Base-by-base conservation (phyloP, 139 green algal genomes). In the Nannochloris sp. region DNA sequence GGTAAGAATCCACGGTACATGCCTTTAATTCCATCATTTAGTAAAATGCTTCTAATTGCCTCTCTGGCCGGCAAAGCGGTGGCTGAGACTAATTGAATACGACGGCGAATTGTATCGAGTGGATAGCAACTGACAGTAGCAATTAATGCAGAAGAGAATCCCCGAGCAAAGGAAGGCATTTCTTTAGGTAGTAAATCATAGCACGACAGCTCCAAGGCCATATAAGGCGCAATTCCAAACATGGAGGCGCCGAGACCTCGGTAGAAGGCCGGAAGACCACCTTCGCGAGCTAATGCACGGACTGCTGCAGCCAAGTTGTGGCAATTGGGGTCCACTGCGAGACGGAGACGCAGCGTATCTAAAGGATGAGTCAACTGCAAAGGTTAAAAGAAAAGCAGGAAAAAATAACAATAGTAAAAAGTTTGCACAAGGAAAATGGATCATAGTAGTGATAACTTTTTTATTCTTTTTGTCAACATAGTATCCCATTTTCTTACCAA, bases 1-100 rank as follows among this genome's bases (percentile, higher is more conserved):
- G 87, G 83, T n/a, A 91, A 12, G 36, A 94, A 90, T 15, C 87
- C 87, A 30, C 80, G 68, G 80, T 92, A 94, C 34, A 92, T 48
- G 36, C 34, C 25, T 25, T 19, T 29, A 65, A 65, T 53, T 13
- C 59, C 59, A 64, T 30, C 14, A 25, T 46, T 2, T 61, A 45
- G 48, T 12, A 65, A n/a, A 24, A 65, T 65, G 15, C 32, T 27
- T 24, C 10, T 15, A 4, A 32, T 32, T 54, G 59, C 59, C 15
- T 32, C 34, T 29, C 12, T 7, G 31, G 27, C 37, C 23, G 59
- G 59, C 37, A 65, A 24, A 6, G 34, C 15, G 14, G 37, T 57
- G 48, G 39, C 27, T 27, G 59, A 29, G 14, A 46, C 27, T 29
- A 48, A 38, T 62, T 77, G 59, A 55, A 65, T 65, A 48, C 25